phyloP scores from a whole-genome alignment of 116 monocot genomes.

The Cymodocea nodosa region DNA sequence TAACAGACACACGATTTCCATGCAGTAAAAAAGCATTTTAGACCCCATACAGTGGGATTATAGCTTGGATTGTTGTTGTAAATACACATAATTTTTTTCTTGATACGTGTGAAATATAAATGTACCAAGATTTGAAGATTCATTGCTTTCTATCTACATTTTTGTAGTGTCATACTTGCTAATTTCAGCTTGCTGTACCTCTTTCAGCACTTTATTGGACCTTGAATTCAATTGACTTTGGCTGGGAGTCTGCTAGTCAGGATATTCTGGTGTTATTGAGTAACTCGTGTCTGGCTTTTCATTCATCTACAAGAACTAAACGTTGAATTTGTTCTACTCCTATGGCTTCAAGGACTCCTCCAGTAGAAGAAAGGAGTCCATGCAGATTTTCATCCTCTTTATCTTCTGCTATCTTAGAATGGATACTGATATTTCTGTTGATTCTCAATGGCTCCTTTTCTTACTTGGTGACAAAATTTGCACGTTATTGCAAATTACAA shows the following conservation, averaged over 20 bases:
- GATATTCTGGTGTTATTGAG: too few relatives aligned
- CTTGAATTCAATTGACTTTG: neutral
- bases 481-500: slow-evolving; percentile 47
- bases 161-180: neutral
- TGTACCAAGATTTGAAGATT: too few relatives aligned
- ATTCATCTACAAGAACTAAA: neutral
- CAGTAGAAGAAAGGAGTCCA: slow-evolving; percentile 2
- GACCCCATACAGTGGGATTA: too few relatives aligned
- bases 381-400: slow-evolving; percentile 28
- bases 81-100: too few relatives aligned
- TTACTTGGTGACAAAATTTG: slow-evolving; percentile 57
- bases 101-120: too few relatives aligned
- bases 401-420: slow-evolving; percentile 62
- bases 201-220: neutral
- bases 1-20: too few relatives aligned
- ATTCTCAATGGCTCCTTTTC: slow-evolving; percentile 47
- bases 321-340: neutral
- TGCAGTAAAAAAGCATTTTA: too few relatives aligned
- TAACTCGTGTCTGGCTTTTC: neutral
- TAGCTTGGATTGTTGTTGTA: too few relatives aligned
- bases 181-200: neutral
- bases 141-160: too few relatives aligned
- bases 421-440: slow-evolving; percentile 69
- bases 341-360: slow-evolving; percentile 11
- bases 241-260: neutral